Conservation (phyloP, 768 basidiomycete species). For the Exidia glandulosa region DNA sequence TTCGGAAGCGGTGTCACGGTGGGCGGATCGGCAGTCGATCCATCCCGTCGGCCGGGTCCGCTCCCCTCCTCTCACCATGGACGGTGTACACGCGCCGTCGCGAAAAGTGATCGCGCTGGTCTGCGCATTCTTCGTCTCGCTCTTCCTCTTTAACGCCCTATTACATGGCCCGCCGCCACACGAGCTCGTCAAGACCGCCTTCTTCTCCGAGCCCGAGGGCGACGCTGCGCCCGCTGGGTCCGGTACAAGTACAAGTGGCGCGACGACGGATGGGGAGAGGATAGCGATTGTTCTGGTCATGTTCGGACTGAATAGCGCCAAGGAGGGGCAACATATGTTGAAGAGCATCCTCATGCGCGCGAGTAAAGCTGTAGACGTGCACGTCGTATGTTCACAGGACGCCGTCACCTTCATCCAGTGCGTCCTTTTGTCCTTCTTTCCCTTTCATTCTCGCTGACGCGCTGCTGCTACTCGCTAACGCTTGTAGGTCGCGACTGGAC, state of each 20-base stretch:
- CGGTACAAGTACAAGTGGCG: background rate
- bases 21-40: too few species aligned
- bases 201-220: background rate
- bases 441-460: background rate
- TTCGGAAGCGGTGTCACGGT: too few species aligned
- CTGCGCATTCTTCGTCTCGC: background rate
- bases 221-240: background rate
- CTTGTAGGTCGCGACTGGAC: constrained; percentile 17
- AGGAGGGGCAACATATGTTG: background rate
- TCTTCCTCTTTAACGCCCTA: background rate
- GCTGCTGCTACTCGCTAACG: background rate
- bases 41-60: too few species aligned
- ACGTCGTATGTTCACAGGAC: background rate
- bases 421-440: background rate
- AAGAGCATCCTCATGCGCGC: background rate
- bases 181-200: background rate
- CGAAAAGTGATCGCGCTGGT: background rate
- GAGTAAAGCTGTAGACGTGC: background rate
- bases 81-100: too few species aligned
- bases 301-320: background rate
- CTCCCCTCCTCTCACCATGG: too few species aligned
- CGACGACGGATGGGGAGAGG: background rate
- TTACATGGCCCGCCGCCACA: background rate
- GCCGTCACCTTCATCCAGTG: background rate
- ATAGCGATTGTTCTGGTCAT: background rate